Evolutionary conservation across 768 basidiomycete genomes (phyloP).

Genomic region (Naganishia kalamii): DNA sequence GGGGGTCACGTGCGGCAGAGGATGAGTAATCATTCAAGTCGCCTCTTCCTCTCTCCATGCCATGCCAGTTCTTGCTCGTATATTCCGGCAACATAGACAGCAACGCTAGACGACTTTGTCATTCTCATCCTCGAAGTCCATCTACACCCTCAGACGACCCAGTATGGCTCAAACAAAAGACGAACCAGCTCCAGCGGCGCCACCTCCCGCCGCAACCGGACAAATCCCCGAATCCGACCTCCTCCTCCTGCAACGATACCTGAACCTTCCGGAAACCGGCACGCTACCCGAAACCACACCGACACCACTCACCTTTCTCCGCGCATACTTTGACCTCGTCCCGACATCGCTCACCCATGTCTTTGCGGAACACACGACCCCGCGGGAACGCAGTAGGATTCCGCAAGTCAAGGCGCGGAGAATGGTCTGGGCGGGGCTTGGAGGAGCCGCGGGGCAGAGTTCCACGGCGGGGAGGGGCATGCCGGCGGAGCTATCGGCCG

Average conservation of each 20-base stretch:
- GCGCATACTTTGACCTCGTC: conserved; percentile 26
- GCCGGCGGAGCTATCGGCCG: conserved; percentile 1
- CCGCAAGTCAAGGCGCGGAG: conserved; percentile 38
- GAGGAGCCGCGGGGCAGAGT: conserved; percentile 20
- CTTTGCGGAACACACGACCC: conserved; percentile 26
- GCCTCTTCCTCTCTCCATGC: too few species aligned
- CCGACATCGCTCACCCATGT: conserved; percentile 30
- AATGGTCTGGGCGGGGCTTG: conserved; percentile 28
- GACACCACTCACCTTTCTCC: conserved; percentile 35
- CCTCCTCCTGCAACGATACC: conserved; percentile 30
- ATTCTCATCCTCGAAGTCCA: too few species aligned
- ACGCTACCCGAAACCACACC: conserved; percentile 21
- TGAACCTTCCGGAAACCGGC: conserved; percentile 29
- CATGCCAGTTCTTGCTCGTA: neutral
- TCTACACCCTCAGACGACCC: neutral
- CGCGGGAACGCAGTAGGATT: conserved; percentile 34
- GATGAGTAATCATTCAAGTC: neutral
- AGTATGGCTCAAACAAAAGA: conserved; percentile 4
- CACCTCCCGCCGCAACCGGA: neutral
- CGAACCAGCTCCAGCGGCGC: neutral
- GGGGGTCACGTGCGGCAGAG: neutral
- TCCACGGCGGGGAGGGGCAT: neutral
- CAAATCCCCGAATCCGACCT: conserved; percentile 29
- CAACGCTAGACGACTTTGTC: too few species aligned
- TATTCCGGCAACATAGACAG: neutral